Conservation (phyloP, 2,329 filamentous ascomycete species). For the Amphichorda felina region DNA sequence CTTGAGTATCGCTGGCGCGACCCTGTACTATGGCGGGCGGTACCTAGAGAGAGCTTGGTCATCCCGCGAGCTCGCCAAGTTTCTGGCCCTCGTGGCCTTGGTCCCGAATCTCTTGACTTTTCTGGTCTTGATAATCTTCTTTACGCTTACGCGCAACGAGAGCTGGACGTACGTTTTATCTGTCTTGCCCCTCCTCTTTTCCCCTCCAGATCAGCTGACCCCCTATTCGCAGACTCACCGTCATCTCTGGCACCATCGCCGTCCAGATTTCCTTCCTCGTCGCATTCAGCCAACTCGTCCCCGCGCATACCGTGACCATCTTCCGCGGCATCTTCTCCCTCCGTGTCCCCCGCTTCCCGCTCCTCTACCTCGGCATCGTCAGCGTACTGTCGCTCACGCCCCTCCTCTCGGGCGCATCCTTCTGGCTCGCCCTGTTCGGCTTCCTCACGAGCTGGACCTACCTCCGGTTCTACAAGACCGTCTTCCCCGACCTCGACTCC, state of each 20-base stretch:
- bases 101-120: slow-evolving; percentile 73
- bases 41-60: slow-evolving; percentile 97
- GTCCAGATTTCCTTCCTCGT: slow-evolving; percentile 91
- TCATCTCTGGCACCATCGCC: slow-evolving; percentile 79
- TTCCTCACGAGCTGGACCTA: slow-evolving; percentile 90
- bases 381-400: slow-evolving; percentile 50
- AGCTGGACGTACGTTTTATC: slow-evolving; percentile 52
- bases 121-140: slow-evolving; percentile 61
- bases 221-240: slow-evolving; percentile 46
- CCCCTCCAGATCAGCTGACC: background rate
- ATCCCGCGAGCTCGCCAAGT: slow-evolving; percentile 82
- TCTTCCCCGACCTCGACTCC: slow-evolving; percentile 56
- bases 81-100: slow-evolving; percentile 64
- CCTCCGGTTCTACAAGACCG: slow-evolving; percentile 83
- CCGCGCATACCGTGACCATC: slow-evolving; percentile 90
- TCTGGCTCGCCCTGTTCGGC: slow-evolving; percentile 69
- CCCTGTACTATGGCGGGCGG: slow-evolving; percentile 82
- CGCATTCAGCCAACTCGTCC: slow-evolving; percentile 93
- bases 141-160: slow-evolving; percentile 54
- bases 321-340: slow-evolving; percentile 82
- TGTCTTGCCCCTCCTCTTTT: background rate
- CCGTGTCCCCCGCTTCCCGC: slow-evolving; percentile 61
- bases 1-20: slow-evolving; percentile 61
- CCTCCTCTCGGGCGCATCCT: slow-evolving; percentile 55
- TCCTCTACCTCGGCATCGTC: slow-evolving; percentile 66